Conservation (phyloP, 192 early-diverging fungal species). For the Dissophora globulifera region DNA sequence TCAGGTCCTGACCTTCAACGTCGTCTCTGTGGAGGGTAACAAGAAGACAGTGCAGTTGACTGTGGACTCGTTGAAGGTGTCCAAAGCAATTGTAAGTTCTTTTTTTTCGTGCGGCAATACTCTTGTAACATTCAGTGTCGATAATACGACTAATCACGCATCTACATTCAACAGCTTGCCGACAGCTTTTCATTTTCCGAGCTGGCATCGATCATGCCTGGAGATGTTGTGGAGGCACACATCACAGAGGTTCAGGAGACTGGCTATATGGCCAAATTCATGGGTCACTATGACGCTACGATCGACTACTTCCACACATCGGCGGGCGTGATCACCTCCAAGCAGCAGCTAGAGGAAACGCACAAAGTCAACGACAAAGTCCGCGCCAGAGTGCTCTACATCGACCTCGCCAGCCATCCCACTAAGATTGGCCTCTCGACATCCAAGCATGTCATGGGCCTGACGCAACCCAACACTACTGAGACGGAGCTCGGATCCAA, state of each 20-base stretch:
- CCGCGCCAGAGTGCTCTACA: constrained; percentile 78
- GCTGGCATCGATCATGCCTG: constrained; percentile 85
- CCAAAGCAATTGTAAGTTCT: constrained; percentile 59
- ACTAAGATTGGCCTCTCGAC: constrained; percentile 70
- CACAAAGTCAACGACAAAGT: constrained; percentile 73
- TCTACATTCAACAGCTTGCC: constrained; percentile 24
- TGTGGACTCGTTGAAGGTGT: constrained; percentile 67
- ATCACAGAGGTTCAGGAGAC: constrained; percentile 70
- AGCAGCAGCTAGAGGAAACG: constrained; percentile 59
- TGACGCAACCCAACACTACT: constrained; percentile 29
- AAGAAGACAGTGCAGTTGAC: constrained; percentile 74
- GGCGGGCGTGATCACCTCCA: constrained; percentile 43
- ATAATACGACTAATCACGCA: background rate
- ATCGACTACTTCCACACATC: constrained; percentile 71
- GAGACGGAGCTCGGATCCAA: constrained; percentile 38
- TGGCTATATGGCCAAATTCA: constrained; percentile 78
- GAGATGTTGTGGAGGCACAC: constrained; percentile 74
- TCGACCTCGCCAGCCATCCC: constrained; percentile 70
- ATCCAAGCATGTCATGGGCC: constrained; percentile 64
- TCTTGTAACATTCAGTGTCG: background rate
- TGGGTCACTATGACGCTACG: constrained; percentile 85
- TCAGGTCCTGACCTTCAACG: constrained; percentile 74
- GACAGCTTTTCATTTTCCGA: constrained; percentile 63
- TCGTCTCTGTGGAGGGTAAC: constrained; percentile 70
- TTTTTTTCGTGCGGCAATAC: too few relatives aligned